Conservation (phyloP, 2,329 filamentous ascomycete genomes). For the Cordyceps javanica region DNA sequence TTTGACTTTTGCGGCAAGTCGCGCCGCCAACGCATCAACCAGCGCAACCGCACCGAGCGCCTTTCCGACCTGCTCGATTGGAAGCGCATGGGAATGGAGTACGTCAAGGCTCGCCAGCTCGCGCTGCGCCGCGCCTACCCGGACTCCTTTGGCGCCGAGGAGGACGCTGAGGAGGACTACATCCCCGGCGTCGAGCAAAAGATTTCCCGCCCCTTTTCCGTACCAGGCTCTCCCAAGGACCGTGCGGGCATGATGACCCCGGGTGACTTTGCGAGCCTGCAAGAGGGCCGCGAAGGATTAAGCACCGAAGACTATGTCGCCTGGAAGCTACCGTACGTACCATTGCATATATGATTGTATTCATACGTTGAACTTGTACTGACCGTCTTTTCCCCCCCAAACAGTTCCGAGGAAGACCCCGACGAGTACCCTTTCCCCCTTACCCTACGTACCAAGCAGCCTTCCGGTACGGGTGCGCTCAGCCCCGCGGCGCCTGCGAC, state of each 20-base stretch:
- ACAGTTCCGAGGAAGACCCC: conserved; percentile 85
- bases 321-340: conserved; percentile 93
- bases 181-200: conserved; percentile 92
- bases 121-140: conserved; percentile 90
- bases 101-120: conserved; percentile 93
- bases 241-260: conserved; percentile 98
- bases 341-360: neutral
- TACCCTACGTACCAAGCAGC: conserved; percentile 49
- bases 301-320: conserved; percentile 97
- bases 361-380: neutral
- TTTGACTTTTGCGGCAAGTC: conserved; percentile 91
- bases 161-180: conserved; percentile 79
- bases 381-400: neutral
- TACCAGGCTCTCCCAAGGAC: conserved; percentile 87
- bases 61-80: conserved; percentile 93
- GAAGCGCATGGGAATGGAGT: conserved; percentile 99
- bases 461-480: conserved; percentile 17
- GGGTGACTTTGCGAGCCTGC: conserved; percentile 92
- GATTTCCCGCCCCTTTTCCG: conserved; percentile 89
- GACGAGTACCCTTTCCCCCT: conserved; percentile 61
- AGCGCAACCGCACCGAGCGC: conserved; percentile 92
- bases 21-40: conserved; percentile 94
- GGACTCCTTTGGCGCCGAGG: conserved; percentile 71
- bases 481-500: conserved; percentile 1
- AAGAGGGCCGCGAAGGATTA: conserved; percentile 88